Base-by-base conservation (phyloP, 2,329 filamentous ascomycete genomes). In the Ophiostoma ips region DNA sequence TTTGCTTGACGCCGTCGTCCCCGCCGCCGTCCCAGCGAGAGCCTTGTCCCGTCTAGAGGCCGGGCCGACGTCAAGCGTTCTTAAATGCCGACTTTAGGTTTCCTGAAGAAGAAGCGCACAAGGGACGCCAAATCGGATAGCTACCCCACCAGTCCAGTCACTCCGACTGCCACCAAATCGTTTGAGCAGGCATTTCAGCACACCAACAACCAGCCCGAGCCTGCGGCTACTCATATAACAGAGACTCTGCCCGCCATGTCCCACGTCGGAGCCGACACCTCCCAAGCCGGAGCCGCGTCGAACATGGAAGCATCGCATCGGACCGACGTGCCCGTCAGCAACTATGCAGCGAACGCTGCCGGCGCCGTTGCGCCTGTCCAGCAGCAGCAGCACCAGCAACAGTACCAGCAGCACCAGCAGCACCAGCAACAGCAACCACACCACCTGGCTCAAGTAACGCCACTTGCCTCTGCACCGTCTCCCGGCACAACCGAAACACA, bases 51-150 rank as follows among this genome's bases (percentile, higher is more conserved):
- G n/a, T n/a, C n/a, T n/a, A n/a, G n/a, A 45, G 43, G 21, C 44
- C 44, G 11, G 41, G 37, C 47, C 34, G 24, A 19, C 3, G 15
- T 28, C 18, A 31, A n/a, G 38, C 52, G 47, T 51, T 51, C 57
- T 60, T 62, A 55, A n/a, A 96, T 98, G 92, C 92, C 89, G 81
- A 86, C 79, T 68, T 79, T 95, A 74, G 87, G 87, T 68, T 88
- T 95, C 65, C 80, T 96, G 66, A 95, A 95, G 79, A 96, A 95
- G 79, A 95, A 94, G 78, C 83, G 88, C 79, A 94, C 88, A 71
- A 94, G 88, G 79, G 88, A 95, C 73, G 84, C 81, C 64, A 78
- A 81, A 62, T 73, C 80, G 61, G 73, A 74, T 58, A 83, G 76
- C 63, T 76, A 83, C 64, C 74, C 78, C 58, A 75, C 73, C 57